Evolutionary conservation across 2,329 filamentous ascomycete genomes (phyloP).

Genomic region (Myrmaecium sp.): DNA sequence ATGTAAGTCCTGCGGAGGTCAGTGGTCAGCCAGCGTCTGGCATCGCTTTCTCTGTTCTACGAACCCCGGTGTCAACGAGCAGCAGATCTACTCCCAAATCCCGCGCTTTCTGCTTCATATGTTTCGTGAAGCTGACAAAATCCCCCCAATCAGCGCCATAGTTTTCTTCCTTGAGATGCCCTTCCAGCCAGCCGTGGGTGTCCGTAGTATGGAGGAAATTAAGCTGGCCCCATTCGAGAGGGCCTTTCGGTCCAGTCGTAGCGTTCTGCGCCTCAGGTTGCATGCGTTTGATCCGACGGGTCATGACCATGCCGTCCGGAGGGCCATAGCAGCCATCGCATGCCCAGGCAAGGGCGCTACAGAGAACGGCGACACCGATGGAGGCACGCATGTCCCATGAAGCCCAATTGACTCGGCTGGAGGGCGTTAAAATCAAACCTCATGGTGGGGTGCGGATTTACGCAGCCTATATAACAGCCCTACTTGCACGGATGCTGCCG

Average conservation of each 20-base stretch:
- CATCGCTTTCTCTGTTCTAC: slow-evolving; percentile 4
- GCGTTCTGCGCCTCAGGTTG: slow-evolving; percentile 27
- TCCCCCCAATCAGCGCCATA: slow-evolving; percentile 53
- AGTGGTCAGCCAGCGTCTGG: background rate
- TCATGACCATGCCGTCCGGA: slow-evolving; percentile 23
- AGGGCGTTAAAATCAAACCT: too few species aligned
- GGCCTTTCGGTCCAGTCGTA: slow-evolving; percentile 17
- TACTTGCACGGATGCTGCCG: too few species aligned
- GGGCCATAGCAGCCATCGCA: slow-evolving; percentile 24
- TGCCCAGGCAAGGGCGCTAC: slow-evolving; percentile 14
- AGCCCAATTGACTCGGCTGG: too few species aligned
- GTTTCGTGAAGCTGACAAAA: slow-evolving; percentile 41
- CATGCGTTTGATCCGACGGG: slow-evolving; percentile 25
- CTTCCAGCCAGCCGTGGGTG: slow-evolving; percentile 44
- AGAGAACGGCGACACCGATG: too few species aligned
- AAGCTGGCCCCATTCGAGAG: slow-evolving; percentile 44
- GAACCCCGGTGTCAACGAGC: slow-evolving; percentile 40
- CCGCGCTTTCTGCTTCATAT: slow-evolving; percentile 42
- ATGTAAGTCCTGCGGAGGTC: slow-evolving; percentile 36
- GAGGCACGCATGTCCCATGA: too few species aligned
- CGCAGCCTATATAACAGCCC: too few species aligned
- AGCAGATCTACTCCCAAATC: slow-evolving; percentile 42
- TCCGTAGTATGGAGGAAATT: slow-evolving; percentile 52
- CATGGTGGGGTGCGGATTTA: too few species aligned
- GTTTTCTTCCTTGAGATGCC: slow-evolving; percentile 43